Percentiles rank a stretch among this genome's conserved stretches.
Evolutionary conservation across 225 moss, liverwort and hornwort species (phyloP).

Genomic region (Bryum argenteum): DNA sequence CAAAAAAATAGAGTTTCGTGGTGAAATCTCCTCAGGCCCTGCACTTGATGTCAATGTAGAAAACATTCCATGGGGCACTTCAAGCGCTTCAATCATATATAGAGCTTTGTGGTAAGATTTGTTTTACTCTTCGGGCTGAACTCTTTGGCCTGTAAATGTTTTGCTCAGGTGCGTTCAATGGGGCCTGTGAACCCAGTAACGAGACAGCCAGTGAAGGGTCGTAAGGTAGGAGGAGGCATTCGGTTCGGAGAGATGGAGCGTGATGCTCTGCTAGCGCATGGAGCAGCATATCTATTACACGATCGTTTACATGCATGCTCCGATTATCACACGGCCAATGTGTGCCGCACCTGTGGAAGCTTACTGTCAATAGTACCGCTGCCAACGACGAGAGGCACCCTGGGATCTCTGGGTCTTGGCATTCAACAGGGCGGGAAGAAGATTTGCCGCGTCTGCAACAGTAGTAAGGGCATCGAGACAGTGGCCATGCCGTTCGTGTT

Average conservation of each 20-base stretch:
- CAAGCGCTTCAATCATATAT: neutral
- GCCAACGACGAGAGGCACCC: constrained; percentile 44
- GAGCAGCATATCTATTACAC: constrained; percentile 84
- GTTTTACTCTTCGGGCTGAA: too few species aligned
- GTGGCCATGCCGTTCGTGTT: constrained; percentile 97
- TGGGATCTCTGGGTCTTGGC: constrained; percentile 63
- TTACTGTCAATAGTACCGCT: constrained; percentile 64
- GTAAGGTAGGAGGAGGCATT: constrained; percentile 91
- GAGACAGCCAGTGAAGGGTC: constrained; percentile 91
- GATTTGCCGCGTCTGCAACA: constrained; percentile 80
- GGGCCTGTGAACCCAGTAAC: constrained; percentile 96
- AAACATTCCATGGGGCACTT: neutral
- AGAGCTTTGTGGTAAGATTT: too few species aligned
- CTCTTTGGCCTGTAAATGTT: neutral
- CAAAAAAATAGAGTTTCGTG: too few species aligned
- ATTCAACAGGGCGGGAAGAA: constrained; percentile 56
- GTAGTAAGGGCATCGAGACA: constrained; percentile 72
- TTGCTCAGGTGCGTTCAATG: constrained; percentile 77
- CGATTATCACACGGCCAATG: constrained; percentile 79
- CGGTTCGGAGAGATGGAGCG: constrained; percentile 99
- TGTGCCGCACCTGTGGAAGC: constrained; percentile 87
- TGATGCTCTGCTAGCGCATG: constrained; percentile 86
- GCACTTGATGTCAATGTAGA: neutral
- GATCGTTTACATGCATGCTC: constrained; percentile 93
- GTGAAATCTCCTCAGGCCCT: too few species aligned